phyloP scores from a whole-genome alignment of 2,329 filamentous ascomycete species.

The Colletotrichum sp. region DNA sequence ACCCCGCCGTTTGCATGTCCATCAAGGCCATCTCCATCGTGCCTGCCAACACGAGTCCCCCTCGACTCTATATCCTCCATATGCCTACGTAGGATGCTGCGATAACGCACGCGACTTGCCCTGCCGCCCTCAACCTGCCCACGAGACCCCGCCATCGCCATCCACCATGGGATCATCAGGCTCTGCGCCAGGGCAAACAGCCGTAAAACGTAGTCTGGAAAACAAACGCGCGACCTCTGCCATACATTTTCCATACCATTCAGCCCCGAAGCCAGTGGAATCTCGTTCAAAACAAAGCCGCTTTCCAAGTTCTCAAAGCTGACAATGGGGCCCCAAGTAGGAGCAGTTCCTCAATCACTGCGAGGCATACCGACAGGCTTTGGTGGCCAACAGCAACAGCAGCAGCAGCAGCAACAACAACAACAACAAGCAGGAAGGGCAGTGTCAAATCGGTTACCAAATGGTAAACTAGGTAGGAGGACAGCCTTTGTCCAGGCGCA shows the following conservation, averaged over 20 bases:
- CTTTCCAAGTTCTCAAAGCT: slow-evolving; percentile 27
- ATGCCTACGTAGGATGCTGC: background rate
- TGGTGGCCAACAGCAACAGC: slow-evolving; percentile 63
- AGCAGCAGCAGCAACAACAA: slow-evolving; percentile 50
- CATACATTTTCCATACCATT: background rate
- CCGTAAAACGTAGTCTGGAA: background rate
- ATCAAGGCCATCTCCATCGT: slow-evolving; percentile 4
- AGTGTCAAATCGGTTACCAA: slow-evolving; percentile 65
- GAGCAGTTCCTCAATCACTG: slow-evolving; percentile 66
- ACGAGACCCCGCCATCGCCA: background rate
- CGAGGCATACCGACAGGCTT: slow-evolving; percentile 68
- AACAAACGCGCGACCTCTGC: background rate
- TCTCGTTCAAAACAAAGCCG: background rate
- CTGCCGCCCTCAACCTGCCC: background rate
- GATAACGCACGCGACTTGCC: background rate
- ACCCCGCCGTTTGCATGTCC: slow-evolving; percentile 19
- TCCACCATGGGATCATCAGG: background rate
- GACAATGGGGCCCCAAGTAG: slow-evolving; percentile 41
- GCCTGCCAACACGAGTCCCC: background rate
- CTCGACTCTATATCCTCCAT: background rate
- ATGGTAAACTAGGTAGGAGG: slow-evolving; percentile 66
- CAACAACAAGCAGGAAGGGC: slow-evolving; percentile 54
- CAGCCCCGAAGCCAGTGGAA: background rate
- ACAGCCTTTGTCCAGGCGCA: background rate
- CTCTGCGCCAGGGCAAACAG: background rate